These are phyloP conservation scores for Globisporangium barbulae DNA, from an alignment of 352 stramenopile species.

Conservation along the genomic window DNA sequence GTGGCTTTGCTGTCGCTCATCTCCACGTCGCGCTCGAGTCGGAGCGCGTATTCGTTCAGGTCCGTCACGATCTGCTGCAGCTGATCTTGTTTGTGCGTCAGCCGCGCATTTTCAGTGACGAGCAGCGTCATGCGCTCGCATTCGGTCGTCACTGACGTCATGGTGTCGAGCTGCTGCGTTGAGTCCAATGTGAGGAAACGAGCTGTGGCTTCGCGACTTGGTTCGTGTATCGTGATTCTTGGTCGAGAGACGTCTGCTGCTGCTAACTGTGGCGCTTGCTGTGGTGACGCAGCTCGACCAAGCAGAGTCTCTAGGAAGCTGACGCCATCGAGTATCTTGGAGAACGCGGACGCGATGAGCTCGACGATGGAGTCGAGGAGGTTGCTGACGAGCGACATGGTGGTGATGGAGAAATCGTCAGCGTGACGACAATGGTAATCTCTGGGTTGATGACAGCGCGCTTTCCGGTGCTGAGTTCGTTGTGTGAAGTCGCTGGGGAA, in stretches of 20 bases:
- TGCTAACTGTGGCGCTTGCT: not conserved
- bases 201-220: too few species aligned
- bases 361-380: not conserved
- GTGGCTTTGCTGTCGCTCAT: not conserved
- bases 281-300: not conserved
- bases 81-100: conserved; percentile 1
- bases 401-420: not conserved
- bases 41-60: not conserved
- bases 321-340: not conserved
- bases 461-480: not conserved
- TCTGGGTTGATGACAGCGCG: not conserved
- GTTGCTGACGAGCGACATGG: not conserved
- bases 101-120: not conserved
- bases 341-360: not conserved
- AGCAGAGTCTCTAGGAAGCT: not conserved
- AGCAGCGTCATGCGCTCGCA: not conserved
- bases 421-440: not conserved
- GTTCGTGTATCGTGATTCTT: not conserved
- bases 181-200: not conserved
- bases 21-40: conserved; percentile 2
- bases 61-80: not conserved
- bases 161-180: not conserved
- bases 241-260: not conserved
- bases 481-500: not conserved
- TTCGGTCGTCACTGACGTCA: not conserved